Evolutionary conservation across 345 rosid species (phyloP).

Genomic region (Trapa incisa): DNA sequence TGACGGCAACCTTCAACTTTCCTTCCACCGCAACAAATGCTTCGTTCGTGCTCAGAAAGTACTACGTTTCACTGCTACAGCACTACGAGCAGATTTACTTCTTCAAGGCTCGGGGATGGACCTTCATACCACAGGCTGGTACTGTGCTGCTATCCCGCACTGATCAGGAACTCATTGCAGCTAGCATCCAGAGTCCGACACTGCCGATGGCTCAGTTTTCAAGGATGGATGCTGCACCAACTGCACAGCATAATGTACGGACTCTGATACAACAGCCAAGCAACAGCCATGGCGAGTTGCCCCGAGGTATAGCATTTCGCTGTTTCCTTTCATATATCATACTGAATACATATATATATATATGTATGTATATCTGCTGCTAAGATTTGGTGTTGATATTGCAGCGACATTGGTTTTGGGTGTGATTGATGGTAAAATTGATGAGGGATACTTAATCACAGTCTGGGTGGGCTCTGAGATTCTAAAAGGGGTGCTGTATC

Average conservation of each 20-base stretch:
- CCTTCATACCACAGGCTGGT: slow-evolving; percentile 35
- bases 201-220: slow-evolving; percentile 26
- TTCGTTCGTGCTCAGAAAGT: slow-evolving; percentile 85
- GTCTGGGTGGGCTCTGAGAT: slow-evolving; percentile 63
- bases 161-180: slow-evolving; percentile 21
- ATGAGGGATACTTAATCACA: slow-evolving; percentile 79
- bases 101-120: slow-evolving; percentile 44
- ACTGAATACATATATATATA: not conserved
- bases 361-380: not conserved
- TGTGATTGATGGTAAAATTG: slow-evolving; percentile 84
- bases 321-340: not conserved
- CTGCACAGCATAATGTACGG: slow-evolving; percentile 34
- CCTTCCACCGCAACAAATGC: slow-evolving; percentile 98
- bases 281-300: slow-evolving; percentile 21
- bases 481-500: slow-evolving; percentile 77
- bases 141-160: not conserved
- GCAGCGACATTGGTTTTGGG: slow-evolving; percentile 50
- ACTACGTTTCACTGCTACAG: slow-evolving; percentile 65
- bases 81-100: slow-evolving; percentile 74
- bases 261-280: slow-evolving; percentile 34
- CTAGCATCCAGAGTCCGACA: slow-evolving; percentile 28
- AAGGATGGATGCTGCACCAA: slow-evolving; percentile 21
- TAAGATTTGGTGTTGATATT: not conserved
- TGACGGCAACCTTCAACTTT: slow-evolving; percentile 85
- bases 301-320: slow-evolving; percentile 37